Evolutionary conservation across 108 stramenopile genomes (phyloP).

Genomic region (Craspedostauros australis): DNA sequence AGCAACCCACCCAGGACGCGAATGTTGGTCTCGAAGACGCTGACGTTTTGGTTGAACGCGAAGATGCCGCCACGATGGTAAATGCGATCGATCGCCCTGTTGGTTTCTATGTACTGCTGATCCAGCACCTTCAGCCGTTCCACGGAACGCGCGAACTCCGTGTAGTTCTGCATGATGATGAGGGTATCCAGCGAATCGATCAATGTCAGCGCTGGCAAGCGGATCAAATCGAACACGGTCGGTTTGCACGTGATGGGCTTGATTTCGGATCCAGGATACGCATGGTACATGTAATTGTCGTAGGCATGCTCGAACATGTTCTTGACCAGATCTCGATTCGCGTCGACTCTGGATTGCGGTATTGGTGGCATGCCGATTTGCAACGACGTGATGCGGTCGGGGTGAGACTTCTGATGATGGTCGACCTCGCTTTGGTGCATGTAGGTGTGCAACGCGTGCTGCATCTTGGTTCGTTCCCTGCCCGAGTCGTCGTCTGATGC

Average conservation of each 20-base stretch:
- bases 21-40: constrained; percentile 92
- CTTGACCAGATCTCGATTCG: constrained; percentile 44
- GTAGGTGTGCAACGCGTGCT: constrained; percentile 13
- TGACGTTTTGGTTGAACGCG: constrained; percentile 74
- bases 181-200: constrained; percentile 91
- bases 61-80: constrained; percentile 62
- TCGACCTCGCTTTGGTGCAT: constrained; percentile 8
- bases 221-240: constrained; percentile 74
- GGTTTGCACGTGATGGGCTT: constrained; percentile 71
- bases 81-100: not conserved
- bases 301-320: constrained; percentile 85
- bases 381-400: constrained; percentile 14
- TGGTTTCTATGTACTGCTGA: constrained; percentile 13
- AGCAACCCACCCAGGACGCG: constrained; percentile 88
- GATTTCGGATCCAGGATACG: constrained; percentile 84
- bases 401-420: not conserved
- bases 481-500: too few relatives aligned
- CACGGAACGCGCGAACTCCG: constrained; percentile 87
- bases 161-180: constrained; percentile 73
- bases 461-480: constrained; percentile 6
- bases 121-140: constrained; percentile 60
- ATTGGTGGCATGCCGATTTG: constrained; percentile 36
- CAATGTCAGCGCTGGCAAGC: constrained; percentile 76
- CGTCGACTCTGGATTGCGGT: constrained; percentile 44
- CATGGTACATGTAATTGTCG: constrained; percentile 85